Conservation (phyloP, 345 rosid species). For the Eutrema japonicum region DNA sequence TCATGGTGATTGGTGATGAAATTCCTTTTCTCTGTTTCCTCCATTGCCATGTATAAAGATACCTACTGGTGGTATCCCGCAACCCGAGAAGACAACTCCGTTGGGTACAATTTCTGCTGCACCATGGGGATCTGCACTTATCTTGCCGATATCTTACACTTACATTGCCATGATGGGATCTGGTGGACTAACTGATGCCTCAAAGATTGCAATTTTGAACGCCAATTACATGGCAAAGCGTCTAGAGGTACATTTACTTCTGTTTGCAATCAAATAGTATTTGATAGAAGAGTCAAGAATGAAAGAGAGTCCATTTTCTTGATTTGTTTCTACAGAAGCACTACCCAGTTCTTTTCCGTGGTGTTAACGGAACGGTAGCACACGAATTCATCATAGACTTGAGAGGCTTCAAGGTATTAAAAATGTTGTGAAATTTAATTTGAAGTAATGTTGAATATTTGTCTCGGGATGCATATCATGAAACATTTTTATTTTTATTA, state of each 20-base stretch:
- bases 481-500: conserved; percentile 40
- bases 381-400: conserved; percentile 96
- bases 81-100: conserved; percentile 70
- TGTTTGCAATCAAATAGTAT: not conserved
- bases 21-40: not conserved
- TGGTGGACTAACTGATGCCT: conserved; percentile 91
- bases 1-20: conserved; percentile 27
- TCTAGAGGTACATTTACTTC: conserved; percentile 64
- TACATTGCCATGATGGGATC: conserved; percentile 99
- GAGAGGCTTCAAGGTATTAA: conserved; percentile 83
- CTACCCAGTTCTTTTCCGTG: conserved; percentile 91
- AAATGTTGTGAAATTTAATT: conserved; percentile 13
- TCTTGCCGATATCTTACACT: conserved; percentile 90
- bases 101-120: conserved; percentile 95
- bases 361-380: conserved; percentile 91
- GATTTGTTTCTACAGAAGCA: conserved; percentile 56
- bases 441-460: conserved; percentile 3
- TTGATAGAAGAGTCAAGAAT: not conserved
- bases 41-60: conserved; percentile 47
- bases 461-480: conserved; percentile 4
- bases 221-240: conserved; percentile 99
- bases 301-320: conserved; percentile 2
- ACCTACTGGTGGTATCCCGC: conserved; percentile 85
- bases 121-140: conserved; percentile 99
- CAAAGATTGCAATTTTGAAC: conserved; percentile 89